Evolutionary conservation across 164 flowering plant genomes (phyloP).

Genomic region (Umbilicus rupestris): DNA sequence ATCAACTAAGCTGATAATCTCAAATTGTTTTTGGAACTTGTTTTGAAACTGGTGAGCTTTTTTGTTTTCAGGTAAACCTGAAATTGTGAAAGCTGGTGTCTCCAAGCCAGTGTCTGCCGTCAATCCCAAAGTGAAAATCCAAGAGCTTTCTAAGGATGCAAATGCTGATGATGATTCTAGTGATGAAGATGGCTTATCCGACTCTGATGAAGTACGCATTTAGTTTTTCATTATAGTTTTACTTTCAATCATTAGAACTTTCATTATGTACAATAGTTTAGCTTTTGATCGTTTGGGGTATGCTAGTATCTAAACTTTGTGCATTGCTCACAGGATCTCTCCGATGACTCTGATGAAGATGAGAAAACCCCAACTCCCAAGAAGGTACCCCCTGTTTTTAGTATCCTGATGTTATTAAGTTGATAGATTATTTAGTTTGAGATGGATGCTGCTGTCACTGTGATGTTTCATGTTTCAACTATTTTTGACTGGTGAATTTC

Average conservation of each 20-base stretch:
- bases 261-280: too few relatives aligned
- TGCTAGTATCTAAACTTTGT: not conserved
- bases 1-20: conserved; percentile 24
- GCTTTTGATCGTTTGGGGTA: not conserved
- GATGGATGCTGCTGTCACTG: too few relatives aligned
- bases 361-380: conserved; percentile 31
- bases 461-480: too few relatives aligned
- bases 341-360: conserved; percentile 30
- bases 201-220: not conserved
- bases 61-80: conserved; percentile 22
- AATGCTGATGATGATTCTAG: conserved; percentile 19
- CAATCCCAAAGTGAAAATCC: conserved; percentile 19
- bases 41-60: not conserved
- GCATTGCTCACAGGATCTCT: not conserved
- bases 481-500: not conserved
- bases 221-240: not conserved
- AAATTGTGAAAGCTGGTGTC: conserved; percentile 7
- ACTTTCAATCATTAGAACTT: not conserved
- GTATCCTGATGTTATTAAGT: not conserved
- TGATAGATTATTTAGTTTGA: not conserved
- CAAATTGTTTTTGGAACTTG: not conserved
- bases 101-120: conserved; percentile 17
- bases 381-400: conserved; percentile 41
- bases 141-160: conserved; percentile 18
- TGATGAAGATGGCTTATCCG: not conserved